Conservation (phyloP, 148 eudicot genomes). For the Rhododendron ferrugineum region DNA sequence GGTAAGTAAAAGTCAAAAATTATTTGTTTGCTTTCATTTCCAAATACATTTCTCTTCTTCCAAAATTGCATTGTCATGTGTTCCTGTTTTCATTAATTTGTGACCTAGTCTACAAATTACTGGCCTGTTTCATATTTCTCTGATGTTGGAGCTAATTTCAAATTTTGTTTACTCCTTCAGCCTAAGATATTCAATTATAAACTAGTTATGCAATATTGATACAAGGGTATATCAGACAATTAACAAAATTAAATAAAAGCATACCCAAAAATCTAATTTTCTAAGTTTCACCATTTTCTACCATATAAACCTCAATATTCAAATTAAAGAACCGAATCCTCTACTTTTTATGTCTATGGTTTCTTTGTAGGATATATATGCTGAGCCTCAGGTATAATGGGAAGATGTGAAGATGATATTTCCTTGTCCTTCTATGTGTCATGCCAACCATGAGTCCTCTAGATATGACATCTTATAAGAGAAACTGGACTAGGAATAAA, state of each 20-base stretch:
- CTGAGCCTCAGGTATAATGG: no score
- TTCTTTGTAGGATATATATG: not conserved
- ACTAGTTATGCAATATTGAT: not conserved
- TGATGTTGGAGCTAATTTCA: not conserved
- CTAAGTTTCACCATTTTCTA: not conserved
- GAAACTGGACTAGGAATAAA: not conserved
- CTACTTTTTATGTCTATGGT: not conserved
- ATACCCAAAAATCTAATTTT: not conserved
- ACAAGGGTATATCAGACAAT: not conserved
- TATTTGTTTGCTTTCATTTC: not conserved
- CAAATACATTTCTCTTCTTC: not conserved
- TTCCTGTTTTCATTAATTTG: not conserved
- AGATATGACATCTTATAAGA: not conserved
- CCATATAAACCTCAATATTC: not conserved
- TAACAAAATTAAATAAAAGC: not conserved
- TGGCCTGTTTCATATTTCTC: not conserved
- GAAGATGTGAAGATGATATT: not conserved
- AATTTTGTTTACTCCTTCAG: not conserved
- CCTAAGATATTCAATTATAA: not conserved
- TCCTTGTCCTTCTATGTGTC: not conserved
- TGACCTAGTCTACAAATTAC: not conserved
- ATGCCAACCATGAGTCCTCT: constrained; percentile 3
- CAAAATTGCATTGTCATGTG: not conserved
- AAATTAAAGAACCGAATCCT: not conserved
- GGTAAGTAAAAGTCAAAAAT: not conserved